A percentile compares a stretch with the other conserved stretches of the same genome.
phyloP scores from a whole-genome alignment of 2,329 filamentous ascomycete genomes.

The Xylariomycetidae sp. region DNA sequence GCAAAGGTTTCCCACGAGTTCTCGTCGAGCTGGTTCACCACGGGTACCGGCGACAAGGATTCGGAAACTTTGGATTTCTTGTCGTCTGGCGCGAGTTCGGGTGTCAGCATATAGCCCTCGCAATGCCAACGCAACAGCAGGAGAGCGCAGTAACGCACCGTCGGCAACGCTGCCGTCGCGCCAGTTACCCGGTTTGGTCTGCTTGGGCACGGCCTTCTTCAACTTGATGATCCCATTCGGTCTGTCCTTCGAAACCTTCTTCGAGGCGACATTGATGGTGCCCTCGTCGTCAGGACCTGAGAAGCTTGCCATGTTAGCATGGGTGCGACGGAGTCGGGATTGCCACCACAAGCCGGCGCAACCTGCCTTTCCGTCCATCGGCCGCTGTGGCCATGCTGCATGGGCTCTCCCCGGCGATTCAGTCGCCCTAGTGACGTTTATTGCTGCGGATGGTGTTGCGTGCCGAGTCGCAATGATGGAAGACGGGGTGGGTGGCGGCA shows the following conservation, averaged over 20 bases:
- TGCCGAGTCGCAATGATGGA: no score
- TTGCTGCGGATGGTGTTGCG: no score
- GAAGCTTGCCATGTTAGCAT: conserved; percentile 11
- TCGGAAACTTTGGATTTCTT: conserved; percentile 46
- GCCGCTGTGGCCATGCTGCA: conserved; percentile 20
- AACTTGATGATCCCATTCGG: conserved; percentile 50
- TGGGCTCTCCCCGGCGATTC: no score
- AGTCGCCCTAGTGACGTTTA: no score
- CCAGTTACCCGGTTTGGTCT: conserved; percentile 65
- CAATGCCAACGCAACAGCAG: no score
- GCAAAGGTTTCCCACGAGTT: conserved; percentile 71
- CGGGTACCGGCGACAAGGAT: conserved; percentile 43
- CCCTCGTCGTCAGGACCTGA: conserved; percentile 45
- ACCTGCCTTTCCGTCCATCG: conserved; percentile 22
- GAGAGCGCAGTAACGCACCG: conserved; percentile 41
- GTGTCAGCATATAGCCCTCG: no score
- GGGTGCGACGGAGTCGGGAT: conserved; percentile 5
- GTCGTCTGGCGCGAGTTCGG: no score
- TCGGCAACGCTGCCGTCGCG: conserved; percentile 59
- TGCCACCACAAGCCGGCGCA: neutral
- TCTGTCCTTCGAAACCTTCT: conserved; percentile 41
- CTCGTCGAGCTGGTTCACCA: conserved; percentile 67
- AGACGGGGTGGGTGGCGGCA: no score
- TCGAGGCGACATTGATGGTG: conserved; percentile 58
- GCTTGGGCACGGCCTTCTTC: conserved; percentile 57